These are phyloP conservation scores for Linderniella brevidens DNA, from an alignment of 257 asterid species.

Conservation along the genomic window DNA sequence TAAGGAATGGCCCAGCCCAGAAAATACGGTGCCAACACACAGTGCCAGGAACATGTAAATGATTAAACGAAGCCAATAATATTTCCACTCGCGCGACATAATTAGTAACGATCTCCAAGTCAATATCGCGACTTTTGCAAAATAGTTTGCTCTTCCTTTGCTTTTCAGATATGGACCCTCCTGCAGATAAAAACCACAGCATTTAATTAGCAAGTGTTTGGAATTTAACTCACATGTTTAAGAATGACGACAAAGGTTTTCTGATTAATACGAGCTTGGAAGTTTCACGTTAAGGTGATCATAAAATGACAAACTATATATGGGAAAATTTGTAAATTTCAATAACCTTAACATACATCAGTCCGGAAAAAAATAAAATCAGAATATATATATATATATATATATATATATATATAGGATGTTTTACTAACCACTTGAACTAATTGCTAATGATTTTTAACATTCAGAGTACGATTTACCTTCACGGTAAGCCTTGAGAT, in stretches of 20 bases:
- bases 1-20: constrained; percentile 91
- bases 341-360: too few relatives aligned
- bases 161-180: constrained; percentile 82
- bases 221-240: not conserved
- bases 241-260: not conserved
- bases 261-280: not conserved
- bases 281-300: too few relatives aligned
- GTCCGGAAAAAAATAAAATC: too few relatives aligned
- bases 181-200: constrained; percentile 17
- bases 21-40: constrained; percentile 69
- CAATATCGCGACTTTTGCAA: constrained; percentile 48
- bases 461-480: constrained; percentile 22
- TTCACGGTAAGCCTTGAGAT: constrained; percentile 69
- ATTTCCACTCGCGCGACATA: constrained; percentile 99
- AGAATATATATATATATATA: too few relatives aligned
- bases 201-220: not conserved
- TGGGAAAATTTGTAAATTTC: too few relatives aligned
- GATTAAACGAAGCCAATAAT: constrained; percentile 91
- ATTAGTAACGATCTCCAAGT: constrained; percentile 94
- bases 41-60: constrained; percentile 64
- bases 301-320: too few relatives aligned
- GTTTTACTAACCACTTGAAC: not conserved
- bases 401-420: not conserved
- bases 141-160: constrained; percentile 62
- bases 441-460: not conserved